Conservation (phyloP, 805 yeast genomes). For the Spencermartinsiella europaea region DNA sequence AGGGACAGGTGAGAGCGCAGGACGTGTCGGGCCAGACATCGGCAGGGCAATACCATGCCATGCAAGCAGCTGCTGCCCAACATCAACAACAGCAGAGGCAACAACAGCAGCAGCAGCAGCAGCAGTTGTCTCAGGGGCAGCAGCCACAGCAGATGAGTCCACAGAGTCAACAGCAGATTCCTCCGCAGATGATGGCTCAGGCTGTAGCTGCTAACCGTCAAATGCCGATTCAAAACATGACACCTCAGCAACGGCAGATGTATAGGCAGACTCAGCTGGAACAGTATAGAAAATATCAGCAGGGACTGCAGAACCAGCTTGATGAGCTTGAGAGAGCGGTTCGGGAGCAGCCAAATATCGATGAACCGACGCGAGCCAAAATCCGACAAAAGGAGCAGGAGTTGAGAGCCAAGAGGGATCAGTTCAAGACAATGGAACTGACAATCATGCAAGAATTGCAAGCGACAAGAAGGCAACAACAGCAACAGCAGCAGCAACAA, state of each 20-base stretch:
- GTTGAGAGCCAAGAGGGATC: constrained; percentile 20
- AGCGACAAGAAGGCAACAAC: constrained; percentile 11
- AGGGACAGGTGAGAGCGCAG: constrained; percentile 14
- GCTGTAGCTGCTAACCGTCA: constrained; percentile 5
- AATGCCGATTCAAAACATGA: constrained; percentile 14
- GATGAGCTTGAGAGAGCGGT: constrained; percentile 15
- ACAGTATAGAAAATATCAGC: constrained; percentile 17
- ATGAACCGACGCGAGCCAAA: constrained; percentile 14
- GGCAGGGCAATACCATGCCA: constrained; percentile 11
- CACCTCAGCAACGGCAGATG: constrained; percentile 21
- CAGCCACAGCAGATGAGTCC: constrained; percentile 12
- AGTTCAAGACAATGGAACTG: constrained; percentile 18
- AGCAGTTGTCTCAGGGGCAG: constrained; percentile 12
- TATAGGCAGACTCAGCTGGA: constrained; percentile 18
- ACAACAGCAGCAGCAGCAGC: constrained; percentile 15
- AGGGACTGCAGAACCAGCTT: constrained; percentile 16
- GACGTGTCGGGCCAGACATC: constrained; percentile 16
- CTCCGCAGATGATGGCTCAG: neutral
- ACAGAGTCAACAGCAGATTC: constrained; percentile 18
- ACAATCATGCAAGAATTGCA: constrained; percentile 20
- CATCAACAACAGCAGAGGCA: constrained; percentile 16
- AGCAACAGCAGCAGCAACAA: constrained; percentile 16
- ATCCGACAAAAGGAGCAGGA: constrained; percentile 21
- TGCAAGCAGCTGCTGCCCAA: no score
- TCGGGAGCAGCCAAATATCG: constrained; percentile 18